Base-by-base conservation (phyloP, 2,329 filamentous ascomycete genomes). In the Neofusicoccum sp. region DNA sequence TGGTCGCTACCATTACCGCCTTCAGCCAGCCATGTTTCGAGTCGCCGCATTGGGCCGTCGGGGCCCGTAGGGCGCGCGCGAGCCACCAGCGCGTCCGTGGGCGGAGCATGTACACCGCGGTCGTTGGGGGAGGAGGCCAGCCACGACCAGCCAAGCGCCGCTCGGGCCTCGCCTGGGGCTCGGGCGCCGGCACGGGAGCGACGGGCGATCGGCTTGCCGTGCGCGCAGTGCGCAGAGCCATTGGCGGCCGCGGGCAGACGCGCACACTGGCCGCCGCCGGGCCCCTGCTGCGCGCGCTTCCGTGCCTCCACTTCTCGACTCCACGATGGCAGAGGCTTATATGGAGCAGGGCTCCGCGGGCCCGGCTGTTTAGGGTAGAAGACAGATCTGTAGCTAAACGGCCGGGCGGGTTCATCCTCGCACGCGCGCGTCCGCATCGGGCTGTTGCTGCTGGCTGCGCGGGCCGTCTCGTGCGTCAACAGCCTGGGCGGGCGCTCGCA, bases 21-120 rank as follows among this genome's bases (percentile, higher is more conserved):
- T 43, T 58, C 54, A 58, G 54, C 54, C 54, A 58, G 54, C 54
- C 54, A 58, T 58, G 41, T 45, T 37, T 58, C 54, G 54, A 58
- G 29, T 45, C 54, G 41, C 41, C 41, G 52, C 29, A 31, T 56
- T 39, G 52, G 52, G 52, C 37, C 52, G 34, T 12, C 29, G 39
- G 11, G 12, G 37, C 14, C 39, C 52, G 12, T 41, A 56, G 52
- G 16, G 36, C 50, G 36, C 34, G 50, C 50, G 34, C 49, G 49
- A 54, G 34, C 49, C 49, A 54, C n/a, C 36, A 16, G 8, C 22
- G 28, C 36, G 16, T 31, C 50, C n/a, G 48, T 52, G 47, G 29
- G 16, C 44, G 47, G 31, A 14, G 36, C 11, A 7, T 31, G 14
- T 41, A 1, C 22, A 22, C 22, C 22, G 22, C 22, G 22, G 47